phyloP scores from a whole-genome alignment of 495 filamentous ascomycete species.

The Usnea hakonensis region DNA sequence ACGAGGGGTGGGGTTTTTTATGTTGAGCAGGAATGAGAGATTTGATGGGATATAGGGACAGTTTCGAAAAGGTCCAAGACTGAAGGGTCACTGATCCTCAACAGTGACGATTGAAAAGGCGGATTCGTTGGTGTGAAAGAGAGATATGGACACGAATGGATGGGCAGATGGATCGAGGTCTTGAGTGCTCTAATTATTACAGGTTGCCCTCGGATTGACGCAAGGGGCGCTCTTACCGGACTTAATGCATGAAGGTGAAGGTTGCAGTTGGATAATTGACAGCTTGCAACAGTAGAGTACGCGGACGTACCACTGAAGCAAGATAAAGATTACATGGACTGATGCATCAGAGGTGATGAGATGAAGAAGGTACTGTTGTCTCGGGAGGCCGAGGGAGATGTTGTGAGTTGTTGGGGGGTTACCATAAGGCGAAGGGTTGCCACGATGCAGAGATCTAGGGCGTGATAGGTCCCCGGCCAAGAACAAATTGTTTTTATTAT shows the following conservation, averaged over 20 bases:
- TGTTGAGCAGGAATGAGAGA: neutral
- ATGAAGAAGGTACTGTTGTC: too few relatives aligned
- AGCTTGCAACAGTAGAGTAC: neutral
- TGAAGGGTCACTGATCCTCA: neutral
- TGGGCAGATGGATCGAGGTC: neutral
- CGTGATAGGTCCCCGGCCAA: neutral
- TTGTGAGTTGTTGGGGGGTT: neutral
- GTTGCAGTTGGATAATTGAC: neutral
- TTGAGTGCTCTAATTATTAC: neutral
- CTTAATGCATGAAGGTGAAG: neutral
- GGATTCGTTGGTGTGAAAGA: neutral
- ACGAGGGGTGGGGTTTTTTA: neutral
- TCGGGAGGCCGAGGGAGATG: neutral
- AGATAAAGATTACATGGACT: neutral
- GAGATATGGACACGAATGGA: neutral
- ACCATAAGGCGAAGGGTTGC: neutral
- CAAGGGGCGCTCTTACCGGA: conserved; percentile 10
- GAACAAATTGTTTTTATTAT: neutral
- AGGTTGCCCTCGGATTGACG: neutral
- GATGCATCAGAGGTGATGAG: neutral
- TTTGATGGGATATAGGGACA: neutral
- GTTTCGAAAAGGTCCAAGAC: neutral
- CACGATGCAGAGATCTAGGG: neutral
- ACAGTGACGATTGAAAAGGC: neutral
- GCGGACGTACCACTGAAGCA: too few relatives aligned